These are phyloP conservation scores for Fusarium graminum DNA, from an alignment of 2,329 filamentous ascomycete species.

Conservation along the genomic window DNA sequence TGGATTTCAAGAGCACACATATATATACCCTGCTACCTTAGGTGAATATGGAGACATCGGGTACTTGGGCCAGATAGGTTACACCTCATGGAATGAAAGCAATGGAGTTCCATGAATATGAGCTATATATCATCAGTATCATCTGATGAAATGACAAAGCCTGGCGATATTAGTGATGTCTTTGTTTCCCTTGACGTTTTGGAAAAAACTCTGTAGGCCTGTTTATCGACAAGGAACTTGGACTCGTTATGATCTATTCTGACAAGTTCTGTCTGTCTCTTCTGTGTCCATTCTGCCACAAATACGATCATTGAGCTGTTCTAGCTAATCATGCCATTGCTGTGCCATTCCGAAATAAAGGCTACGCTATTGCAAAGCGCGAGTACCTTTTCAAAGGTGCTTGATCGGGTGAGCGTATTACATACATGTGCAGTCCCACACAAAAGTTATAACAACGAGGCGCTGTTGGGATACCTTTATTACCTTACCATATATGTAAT, in stretches of 20 bases:
- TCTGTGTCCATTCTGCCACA: too few species aligned
- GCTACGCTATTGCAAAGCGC: not conserved
- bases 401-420: conserved; percentile 4
- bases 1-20: conserved; percentile 24
- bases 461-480: too few species aligned
- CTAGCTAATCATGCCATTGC: not conserved
- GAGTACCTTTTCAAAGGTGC: not conserved
- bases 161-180: not conserved
- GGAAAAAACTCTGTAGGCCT: too few species aligned
- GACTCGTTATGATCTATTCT: too few species aligned
- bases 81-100: conserved; percentile 13
- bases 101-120: conserved; percentile 18
- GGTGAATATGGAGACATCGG: conserved; percentile 33
- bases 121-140: not conserved
- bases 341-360: not conserved
- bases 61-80: conserved; percentile 22
- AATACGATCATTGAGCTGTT: not conserved
- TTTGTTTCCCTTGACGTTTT: too few species aligned
- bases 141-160: not conserved
- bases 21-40: conserved; percentile 41
- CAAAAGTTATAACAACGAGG: too few species aligned
- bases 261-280: too few species aligned
- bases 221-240: not conserved
- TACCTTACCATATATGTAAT: too few species aligned
- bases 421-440: not conserved